Conservation (phyloP, 2,329 filamentous ascomycete species). For the Seiridium unicorne region DNA sequence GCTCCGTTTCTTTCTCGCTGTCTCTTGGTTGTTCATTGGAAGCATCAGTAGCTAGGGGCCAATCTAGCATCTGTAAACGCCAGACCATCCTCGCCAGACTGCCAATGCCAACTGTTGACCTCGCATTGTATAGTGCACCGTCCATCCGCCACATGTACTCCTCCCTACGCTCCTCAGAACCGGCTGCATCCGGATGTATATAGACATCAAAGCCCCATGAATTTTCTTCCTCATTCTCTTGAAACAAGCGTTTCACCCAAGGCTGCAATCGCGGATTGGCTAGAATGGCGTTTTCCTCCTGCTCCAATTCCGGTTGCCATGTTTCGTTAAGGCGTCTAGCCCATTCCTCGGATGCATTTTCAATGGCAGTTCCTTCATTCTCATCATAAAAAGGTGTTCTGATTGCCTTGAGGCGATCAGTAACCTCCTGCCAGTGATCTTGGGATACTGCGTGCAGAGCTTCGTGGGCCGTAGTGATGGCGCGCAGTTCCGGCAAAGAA, state of each 20-base stretch:
- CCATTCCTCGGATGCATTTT: neutral
- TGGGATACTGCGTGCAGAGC: neutral
- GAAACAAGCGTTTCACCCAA: neutral
- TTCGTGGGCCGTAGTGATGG: neutral
- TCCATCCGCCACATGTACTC: too few relatives aligned
- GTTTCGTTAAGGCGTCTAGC: neutral
- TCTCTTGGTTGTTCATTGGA: too few relatives aligned
- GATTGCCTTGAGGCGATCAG: neutral
- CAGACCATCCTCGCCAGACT: too few relatives aligned
- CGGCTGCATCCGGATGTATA: too few relatives aligned
- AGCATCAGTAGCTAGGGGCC: too few relatives aligned
- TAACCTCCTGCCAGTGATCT: neutral
- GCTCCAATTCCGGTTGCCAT: neutral
- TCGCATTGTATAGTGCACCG: too few relatives aligned
- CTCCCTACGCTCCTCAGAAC: too few relatives aligned
- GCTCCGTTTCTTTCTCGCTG: too few relatives aligned
- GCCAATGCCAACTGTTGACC: too few relatives aligned
- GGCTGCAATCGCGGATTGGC: neutral
- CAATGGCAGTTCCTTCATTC: neutral
- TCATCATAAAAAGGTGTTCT: neutral
- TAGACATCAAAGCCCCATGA: too few relatives aligned
- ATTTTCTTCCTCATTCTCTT: too few relatives aligned
- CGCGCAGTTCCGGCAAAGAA: neutral
- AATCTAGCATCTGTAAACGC: too few relatives aligned
- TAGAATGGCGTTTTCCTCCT: neutral